Percentiles rank a stretch among this genome's conserved stretches.
These are phyloP conservation scores for Podila epicladia DNA, from an alignment of 192 early-diverging fungal genomes.

Conservation along the genomic window DNA sequence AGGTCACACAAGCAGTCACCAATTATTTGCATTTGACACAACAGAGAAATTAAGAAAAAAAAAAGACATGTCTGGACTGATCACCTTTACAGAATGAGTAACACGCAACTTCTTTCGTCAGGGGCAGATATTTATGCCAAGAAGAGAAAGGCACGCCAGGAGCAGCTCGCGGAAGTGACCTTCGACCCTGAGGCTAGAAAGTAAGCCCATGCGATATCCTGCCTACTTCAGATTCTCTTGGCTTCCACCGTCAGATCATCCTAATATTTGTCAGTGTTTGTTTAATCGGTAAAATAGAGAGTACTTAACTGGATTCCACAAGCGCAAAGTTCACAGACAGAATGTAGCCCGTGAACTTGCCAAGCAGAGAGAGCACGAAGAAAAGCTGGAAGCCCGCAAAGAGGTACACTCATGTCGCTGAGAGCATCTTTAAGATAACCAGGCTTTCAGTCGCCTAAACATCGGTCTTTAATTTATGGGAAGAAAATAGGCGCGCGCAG, in stretches of 20 bases:
- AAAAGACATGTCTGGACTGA: no score
- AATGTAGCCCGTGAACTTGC: slow-evolving; percentile 63
- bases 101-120: slow-evolving; percentile 65
- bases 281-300: slow-evolving; percentile 46
- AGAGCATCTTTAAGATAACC: not conserved
- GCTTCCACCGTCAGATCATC: no score
- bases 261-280: no score
- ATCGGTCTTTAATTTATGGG: not conserved
- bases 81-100: slow-evolving; percentile 40
- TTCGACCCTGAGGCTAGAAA: slow-evolving; percentile 73
- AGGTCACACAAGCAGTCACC: no score
- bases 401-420: slow-evolving; percentile 27
- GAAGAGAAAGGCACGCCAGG: slow-evolving; percentile 72
- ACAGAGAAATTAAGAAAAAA: no score
- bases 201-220: slow-evolving; percentile 34
- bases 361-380: slow-evolving; percentile 59
- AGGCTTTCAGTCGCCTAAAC: no score
- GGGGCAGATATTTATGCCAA: slow-evolving; percentile 72
- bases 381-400: slow-evolving; percentile 63
- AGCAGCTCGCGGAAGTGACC: slow-evolving; percentile 68
- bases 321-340: slow-evolving; percentile 77
- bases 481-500: slow-evolving; percentile 35
- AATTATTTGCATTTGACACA: no score
- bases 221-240: not conserved
- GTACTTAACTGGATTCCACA: slow-evolving; percentile 82